These are phyloP conservation scores for Coffea humblotiana DNA, from an alignment of 305 asterid genomes.

Conservation along the genomic window DNA sequence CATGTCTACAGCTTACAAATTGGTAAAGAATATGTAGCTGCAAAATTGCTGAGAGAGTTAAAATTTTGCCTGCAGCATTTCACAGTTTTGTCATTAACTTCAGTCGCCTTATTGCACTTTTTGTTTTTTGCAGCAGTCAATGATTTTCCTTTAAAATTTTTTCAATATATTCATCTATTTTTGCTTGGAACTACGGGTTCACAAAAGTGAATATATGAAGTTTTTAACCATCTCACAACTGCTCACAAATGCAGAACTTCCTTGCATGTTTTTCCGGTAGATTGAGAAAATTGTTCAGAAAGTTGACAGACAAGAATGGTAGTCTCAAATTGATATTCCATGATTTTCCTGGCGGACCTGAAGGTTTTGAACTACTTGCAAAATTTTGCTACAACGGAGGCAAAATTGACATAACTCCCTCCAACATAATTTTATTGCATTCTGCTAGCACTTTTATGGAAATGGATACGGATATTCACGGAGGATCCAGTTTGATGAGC, in stretches of 20 bases:
- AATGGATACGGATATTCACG: conserved; percentile 30
- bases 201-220: too few species aligned
- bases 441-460: conserved; percentile 51
- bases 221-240: background rate
- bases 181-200: too few species aligned
- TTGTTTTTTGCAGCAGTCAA: background rate
- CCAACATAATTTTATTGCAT: conserved; percentile 37
- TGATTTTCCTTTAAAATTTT: background rate
- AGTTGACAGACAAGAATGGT: conserved; percentile 16
- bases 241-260: conserved; percentile 43
- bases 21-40: background rate
- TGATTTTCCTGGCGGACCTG: conserved; percentile 66
- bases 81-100: background rate
- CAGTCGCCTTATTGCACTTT: background rate
- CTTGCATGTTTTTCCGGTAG: conserved; percentile 48
- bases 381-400: conserved; percentile 51
- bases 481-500: conserved; percentile 18
- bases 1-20: background rate
- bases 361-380: conserved; percentile 49
- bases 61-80: background rate
- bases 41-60: background rate
- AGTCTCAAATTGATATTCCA: conserved; percentile 49
- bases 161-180: background rate
- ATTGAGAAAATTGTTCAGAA: conserved; percentile 37
- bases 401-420: conserved; percentile 37